Percentiles rank a stretch among this genome's conserved stretches.
Evolutionary conservation across 257 asterid genomes (phyloP).

Genomic region (Gardenia jasminoides): DNA sequence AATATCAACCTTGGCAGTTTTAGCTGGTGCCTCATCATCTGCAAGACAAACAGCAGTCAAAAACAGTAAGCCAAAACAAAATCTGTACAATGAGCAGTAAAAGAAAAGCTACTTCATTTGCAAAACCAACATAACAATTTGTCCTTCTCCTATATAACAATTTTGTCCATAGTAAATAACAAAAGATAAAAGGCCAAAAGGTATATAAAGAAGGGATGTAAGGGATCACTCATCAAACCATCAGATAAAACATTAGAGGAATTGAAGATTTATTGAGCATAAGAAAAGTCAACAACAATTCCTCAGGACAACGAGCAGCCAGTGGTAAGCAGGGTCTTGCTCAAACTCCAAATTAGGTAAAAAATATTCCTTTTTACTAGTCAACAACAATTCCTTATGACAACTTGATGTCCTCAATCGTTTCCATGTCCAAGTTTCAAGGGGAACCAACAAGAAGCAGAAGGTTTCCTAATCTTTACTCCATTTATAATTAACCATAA

Average conservation of each 20-base stretch:
- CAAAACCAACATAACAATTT: not conserved
- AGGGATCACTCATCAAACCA: not conserved
- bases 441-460: not conserved
- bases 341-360: too few species aligned
- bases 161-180: not conserved
- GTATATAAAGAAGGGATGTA: not conserved
- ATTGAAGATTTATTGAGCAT: not conserved
- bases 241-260: not conserved
- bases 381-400: not conserved
- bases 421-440: not conserved
- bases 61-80: constrained; percentile 17
- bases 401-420: too few species aligned
- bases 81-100: not conserved
- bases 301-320: too few species aligned
- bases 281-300: not conserved
- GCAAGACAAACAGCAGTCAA: constrained; percentile 16
- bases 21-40: constrained; percentile 75
- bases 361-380: too few species aligned
- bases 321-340: too few species aligned
- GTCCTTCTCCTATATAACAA: not conserved
- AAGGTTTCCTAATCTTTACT: not conserved
- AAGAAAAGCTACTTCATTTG: not conserved
- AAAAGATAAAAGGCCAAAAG: not conserved
- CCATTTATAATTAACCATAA: not conserved
- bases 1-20: constrained; percentile 66